A percentile compares a stretch with the other conserved stretches of the same genome.
phyloP scores from a whole-genome alignment of 768 basidiomycete genomes.

The Leccinum pellstonianum region DNA sequence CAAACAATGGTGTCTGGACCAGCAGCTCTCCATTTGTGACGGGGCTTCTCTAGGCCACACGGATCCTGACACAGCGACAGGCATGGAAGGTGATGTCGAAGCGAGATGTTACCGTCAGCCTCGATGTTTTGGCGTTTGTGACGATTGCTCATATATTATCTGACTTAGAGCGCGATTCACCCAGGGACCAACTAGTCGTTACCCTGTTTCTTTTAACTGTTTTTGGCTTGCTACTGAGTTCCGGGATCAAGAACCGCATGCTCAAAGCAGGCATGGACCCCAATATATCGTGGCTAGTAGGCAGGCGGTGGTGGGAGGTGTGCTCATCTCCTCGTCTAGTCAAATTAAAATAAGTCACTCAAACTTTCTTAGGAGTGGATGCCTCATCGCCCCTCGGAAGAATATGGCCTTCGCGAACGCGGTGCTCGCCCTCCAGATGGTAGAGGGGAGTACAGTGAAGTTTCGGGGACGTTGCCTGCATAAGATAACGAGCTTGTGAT shows the following conservation, averaged over 20 bases:
- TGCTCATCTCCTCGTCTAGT: slow-evolving; percentile 29
- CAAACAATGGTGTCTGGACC: slow-evolving; percentile 93
- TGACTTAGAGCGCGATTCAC: slow-evolving; percentile 83
- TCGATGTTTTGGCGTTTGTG: slow-evolving; percentile 33
- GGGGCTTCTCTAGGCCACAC: slow-evolving; percentile 82
- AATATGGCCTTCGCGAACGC: slow-evolving; percentile 46
- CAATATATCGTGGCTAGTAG: slow-evolving; percentile 59
- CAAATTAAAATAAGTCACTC: slow-evolving; percentile 21
- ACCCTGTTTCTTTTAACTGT: slow-evolving; percentile 87
- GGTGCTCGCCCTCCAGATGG: slow-evolving; percentile 30
- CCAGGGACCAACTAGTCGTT: slow-evolving; percentile 91
- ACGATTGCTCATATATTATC: slow-evolving; percentile 20
- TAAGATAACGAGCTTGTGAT: slow-evolving; percentile 15
- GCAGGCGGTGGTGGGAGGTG: slow-evolving; percentile 85
- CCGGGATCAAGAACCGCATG: slow-evolving; percentile 83
- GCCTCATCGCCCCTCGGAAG: slow-evolving; percentile 53
- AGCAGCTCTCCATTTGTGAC: slow-evolving; percentile 80
- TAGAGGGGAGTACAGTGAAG: slow-evolving; percentile 46
- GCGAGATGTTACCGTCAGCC: slow-evolving; percentile 92
- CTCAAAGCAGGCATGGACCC: slow-evolving; percentile 71
- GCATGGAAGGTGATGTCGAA: slow-evolving; percentile 94
- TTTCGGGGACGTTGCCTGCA: slow-evolving; percentile 32
- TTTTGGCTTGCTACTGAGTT: slow-evolving; percentile 79
- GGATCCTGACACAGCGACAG: slow-evolving; percentile 89
- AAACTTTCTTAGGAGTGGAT: slow-evolving; percentile 32